phyloP scores from a whole-genome alignment of 2,329 filamentous ascomycete species.

The Nemania sp. region DNA sequence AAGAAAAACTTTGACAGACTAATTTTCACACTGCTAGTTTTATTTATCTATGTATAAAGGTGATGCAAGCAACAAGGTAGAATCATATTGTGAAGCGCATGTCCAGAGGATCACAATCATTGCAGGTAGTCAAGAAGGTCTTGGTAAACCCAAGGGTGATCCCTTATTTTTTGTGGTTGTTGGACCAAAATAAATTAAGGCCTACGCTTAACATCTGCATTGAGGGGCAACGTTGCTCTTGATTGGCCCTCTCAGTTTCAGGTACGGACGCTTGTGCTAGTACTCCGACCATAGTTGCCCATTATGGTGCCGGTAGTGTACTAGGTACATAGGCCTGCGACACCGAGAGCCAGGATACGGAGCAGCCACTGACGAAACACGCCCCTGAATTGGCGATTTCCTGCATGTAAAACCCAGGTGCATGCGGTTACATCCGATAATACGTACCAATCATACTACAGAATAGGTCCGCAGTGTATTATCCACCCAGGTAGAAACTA shows the following conservation, averaged over 20 bases:
- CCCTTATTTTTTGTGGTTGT: conserved; percentile 18
- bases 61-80: neutral
- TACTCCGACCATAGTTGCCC: conserved; percentile 7
- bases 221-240: conserved; percentile 11
- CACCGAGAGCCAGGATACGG: conserved; percentile 27
- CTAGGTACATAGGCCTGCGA: conserved; percentile 16
- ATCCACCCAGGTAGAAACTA: neutral
- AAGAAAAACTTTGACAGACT: neutral
- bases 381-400: conserved; percentile 31
- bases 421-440: conserved; percentile 31
- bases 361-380: conserved; percentile 35
- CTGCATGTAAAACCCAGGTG: conserved; percentile 19
- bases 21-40: neutral
- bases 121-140: neutral
- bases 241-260: conserved; percentile 36
- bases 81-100: neutral
- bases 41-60: neutral
- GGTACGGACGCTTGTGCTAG: conserved; percentile 17
- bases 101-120: conserved; percentile 7
- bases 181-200: conserved; percentile 43
- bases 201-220: conserved; percentile 30
- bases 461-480: neutral
- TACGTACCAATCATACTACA: neutral
- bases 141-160: conserved; percentile 24
- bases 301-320: neutral